A percentile compares a stretch with the other conserved stretches of the same genome.
phyloP scores from a whole-genome alignment of 2,329 filamentous ascomycete species.

The Paecilomyces niveus region DNA sequence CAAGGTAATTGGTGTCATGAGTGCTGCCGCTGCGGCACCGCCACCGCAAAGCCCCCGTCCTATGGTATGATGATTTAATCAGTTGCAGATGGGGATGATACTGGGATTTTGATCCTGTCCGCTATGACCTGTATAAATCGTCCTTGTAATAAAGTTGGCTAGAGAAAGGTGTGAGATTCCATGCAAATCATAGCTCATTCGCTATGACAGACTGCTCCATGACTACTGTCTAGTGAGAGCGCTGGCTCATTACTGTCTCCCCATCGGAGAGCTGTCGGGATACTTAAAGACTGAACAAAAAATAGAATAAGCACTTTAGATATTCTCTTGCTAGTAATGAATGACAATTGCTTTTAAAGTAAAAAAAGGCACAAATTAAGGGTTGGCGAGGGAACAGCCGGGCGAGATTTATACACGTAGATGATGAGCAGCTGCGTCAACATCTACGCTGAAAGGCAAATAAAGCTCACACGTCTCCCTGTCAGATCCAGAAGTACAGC shows the following conservation, averaged over 20 bases:
- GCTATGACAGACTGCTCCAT: too few relatives aligned
- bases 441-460: background rate
- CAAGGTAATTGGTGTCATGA: too few relatives aligned
- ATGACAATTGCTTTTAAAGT: background rate
- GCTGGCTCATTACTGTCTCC: too few relatives aligned
- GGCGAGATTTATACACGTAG: background rate
- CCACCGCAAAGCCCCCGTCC: background rate
- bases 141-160: too few relatives aligned
- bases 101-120: too few relatives aligned
- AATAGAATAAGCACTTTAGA: background rate
- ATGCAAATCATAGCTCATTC: too few relatives aligned
- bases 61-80: too few relatives aligned
- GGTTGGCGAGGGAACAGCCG: background rate
- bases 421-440: background rate
- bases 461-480: background rate
- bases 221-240: too few relatives aligned
- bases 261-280: too few relatives aligned
- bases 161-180: too few relatives aligned
- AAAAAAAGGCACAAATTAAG: background rate
- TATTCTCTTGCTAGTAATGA: background rate
- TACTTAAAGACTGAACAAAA: background rate
- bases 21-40: background rate
- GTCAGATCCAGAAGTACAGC: background rate
- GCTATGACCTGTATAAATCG: too few relatives aligned
- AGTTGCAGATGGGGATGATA: too few relatives aligned